Evolutionary conservation across 805 yeast genomes (phyloP).

Genomic region (Suhomyces prunicola): DNA sequence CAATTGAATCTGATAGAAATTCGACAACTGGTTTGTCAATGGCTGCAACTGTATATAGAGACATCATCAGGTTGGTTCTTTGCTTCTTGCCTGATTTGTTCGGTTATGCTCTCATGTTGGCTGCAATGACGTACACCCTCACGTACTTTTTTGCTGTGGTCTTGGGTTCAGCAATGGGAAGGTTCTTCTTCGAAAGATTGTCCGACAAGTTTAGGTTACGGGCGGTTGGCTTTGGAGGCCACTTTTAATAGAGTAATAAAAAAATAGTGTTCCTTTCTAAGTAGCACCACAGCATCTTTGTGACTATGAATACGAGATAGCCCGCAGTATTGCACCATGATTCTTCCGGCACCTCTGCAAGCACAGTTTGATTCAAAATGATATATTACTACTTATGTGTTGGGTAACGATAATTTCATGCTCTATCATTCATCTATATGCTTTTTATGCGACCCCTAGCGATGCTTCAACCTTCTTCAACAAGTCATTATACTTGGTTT

Average conservation of each 20-base stretch:
- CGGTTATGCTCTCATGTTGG: constrained; percentile 74
- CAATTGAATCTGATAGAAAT: constrained; percentile 3
- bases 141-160: constrained; percentile 72
- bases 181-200: constrained; percentile 63
- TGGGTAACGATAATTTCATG: neutral
- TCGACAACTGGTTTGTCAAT: constrained; percentile 8
- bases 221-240: neutral
- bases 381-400: no score
- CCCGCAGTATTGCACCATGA: no score
- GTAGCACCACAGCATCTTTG: neutral
- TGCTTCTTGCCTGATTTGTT: constrained; percentile 63
- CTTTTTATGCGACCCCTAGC: neutral
- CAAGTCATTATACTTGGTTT: constrained; percentile 37
- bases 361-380: no score
- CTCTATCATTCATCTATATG: neutral
- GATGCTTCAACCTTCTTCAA: constrained; percentile 19
- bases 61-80: constrained; percentile 52
- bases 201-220: constrained; percentile 36
- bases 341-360: no score
- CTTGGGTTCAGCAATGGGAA: constrained; percentile 67
- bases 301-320: no score
- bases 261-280: no score
- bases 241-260: constrained; percentile 1
- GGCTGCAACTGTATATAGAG: constrained; percentile 39
- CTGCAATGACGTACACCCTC: constrained; percentile 67